Percentiles rank a stretch among this genome's conserved stretches.
phyloP scores from a whole-genome alignment of 73 alveolate genomes.

The Diophrys appendiculata region DNA sequence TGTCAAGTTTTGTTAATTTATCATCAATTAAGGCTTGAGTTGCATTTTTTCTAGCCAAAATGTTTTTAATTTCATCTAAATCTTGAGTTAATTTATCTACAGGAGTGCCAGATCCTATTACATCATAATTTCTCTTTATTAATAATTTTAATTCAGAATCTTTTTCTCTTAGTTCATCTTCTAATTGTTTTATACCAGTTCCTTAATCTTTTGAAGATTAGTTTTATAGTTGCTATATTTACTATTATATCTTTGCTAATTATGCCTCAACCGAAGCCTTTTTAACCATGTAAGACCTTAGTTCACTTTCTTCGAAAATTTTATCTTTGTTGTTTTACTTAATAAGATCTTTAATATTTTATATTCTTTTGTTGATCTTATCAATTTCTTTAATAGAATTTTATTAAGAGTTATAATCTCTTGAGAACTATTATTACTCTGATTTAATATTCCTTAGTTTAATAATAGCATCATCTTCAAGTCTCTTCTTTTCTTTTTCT shows the following conservation, averaged over 20 bases:
- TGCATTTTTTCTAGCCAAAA: not conserved
- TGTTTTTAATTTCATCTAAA: not conserved
- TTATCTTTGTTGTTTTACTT: not conserved
- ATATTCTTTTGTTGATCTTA: too few species aligned
- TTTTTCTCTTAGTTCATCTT: not conserved
- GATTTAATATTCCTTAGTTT: too few species aligned
- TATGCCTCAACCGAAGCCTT: not conserved
- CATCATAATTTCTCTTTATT: not conserved
- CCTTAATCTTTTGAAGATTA: too few species aligned
- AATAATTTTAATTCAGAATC: not conserved
- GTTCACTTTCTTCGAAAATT: not conserved
- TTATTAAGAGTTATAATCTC: not conserved
- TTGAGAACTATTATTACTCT: not conserved
- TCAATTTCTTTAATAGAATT: not conserved
- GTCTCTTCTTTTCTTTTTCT: not conserved
- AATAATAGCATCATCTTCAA: not conserved
- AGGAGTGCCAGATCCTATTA: not conserved
- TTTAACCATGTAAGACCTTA: not conserved
- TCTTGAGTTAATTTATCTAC: not conserved
- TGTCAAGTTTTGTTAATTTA: not conserved
- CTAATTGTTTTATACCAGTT: not conserved
- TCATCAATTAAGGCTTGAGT: not conserved
- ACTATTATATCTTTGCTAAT: not conserved
- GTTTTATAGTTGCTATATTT: not conserved
- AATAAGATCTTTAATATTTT: too few species aligned